Percentiles rank a stretch among this genome's conserved stretches.
phyloP scores from a whole-genome alignment of 75 land plant species.

The Pinus tabuliformis region DNA sequence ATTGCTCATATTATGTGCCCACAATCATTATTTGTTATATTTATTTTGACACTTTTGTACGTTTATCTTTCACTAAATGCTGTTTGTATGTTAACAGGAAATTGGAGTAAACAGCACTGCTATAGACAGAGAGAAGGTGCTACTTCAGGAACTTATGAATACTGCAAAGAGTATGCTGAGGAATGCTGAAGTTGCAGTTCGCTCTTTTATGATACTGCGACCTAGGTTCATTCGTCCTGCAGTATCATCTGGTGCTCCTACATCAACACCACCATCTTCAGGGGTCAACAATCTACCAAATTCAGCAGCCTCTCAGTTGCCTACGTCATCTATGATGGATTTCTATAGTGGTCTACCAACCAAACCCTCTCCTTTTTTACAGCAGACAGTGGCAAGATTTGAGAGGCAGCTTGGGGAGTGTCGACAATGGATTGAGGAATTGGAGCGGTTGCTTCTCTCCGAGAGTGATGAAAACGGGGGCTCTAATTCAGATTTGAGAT shows the following conservation, averaged over 20 bases:
- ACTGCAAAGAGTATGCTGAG: conserved; percentile 61
- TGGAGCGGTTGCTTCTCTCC: conserved; percentile 74
- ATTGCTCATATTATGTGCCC: background rate
- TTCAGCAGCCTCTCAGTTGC: conserved; percentile 20
- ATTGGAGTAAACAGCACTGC: conserved; percentile 72
- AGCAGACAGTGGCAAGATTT: conserved; percentile 78
- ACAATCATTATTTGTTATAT: background rate
- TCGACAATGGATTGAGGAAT: conserved; percentile 88
- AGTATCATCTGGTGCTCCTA: conserved; percentile 22
- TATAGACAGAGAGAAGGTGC: conserved; percentile 69
- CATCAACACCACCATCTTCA: conserved; percentile 26
- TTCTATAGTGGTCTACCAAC: conserved; percentile 90
- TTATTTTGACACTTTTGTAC: conserved; percentile 1
- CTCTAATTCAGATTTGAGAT: conserved; percentile 23
- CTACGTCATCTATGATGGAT: conserved; percentile 50
- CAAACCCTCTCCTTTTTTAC: conserved; percentile 84
- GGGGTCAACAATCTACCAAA: conserved; percentile 17
- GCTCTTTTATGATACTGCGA: conserved; percentile 77
- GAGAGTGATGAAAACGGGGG: conserved; percentile 39
- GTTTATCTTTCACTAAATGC: background rate
- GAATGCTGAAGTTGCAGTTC: conserved; percentile 91
- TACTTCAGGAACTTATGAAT: conserved; percentile 55
- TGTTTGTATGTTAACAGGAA: conserved; percentile 47
- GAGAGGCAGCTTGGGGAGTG: conserved; percentile 79
- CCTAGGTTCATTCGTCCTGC: conserved; percentile 62